These are phyloP conservation scores for Vigna nakashimae DNA, from an alignment of 306 rosid genomes.

Conservation along the genomic window DNA sequence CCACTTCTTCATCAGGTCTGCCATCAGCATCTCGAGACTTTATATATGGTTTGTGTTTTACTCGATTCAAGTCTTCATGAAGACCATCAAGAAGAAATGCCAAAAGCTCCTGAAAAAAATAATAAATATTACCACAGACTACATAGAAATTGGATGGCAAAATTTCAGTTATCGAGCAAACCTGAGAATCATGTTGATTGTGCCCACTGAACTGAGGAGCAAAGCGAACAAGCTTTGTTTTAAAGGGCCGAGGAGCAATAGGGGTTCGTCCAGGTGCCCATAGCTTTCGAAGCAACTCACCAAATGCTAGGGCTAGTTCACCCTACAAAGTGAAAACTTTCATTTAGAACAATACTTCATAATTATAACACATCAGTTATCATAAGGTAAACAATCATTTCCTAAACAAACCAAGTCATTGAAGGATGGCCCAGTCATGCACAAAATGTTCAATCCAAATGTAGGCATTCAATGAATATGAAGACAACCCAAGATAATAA, in stretches of 20 bases:
- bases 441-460: slow-evolving; percentile 21
- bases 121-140: slow-evolving; percentile 42
- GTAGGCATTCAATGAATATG: slow-evolving; percentile 21
- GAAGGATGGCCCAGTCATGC: slow-evolving; percentile 23
- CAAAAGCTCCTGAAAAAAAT: slow-evolving; percentile 84
- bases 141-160: slow-evolving; percentile 29
- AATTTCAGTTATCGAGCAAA: slow-evolving; percentile 46
- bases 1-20: slow-evolving; percentile 97
- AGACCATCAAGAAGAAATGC: slow-evolving; percentile 98
- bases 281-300: slow-evolving; percentile 91
- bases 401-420: slow-evolving; percentile 35
- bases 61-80: slow-evolving; percentile 98
- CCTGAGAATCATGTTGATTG: slow-evolving; percentile 99
- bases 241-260: slow-evolving; percentile 93
- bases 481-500: slow-evolving; percentile 21
- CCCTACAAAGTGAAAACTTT: slow-evolving; percentile 64
- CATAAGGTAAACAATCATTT: slow-evolving; percentile 21
- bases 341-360: slow-evolving; percentile 29
- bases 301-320: slow-evolving; percentile 95
- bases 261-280: slow-evolving; percentile 99
- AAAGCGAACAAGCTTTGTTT: slow-evolving; percentile 95
- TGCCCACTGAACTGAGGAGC: slow-evolving; percentile 99
- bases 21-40: slow-evolving; percentile 98
- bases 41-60: slow-evolving; percentile 91
- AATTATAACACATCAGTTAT: slow-evolving; percentile 7